phyloP scores from a whole-genome alignment of 768 basidiomycete species.

The Rickenella mellea region DNA sequence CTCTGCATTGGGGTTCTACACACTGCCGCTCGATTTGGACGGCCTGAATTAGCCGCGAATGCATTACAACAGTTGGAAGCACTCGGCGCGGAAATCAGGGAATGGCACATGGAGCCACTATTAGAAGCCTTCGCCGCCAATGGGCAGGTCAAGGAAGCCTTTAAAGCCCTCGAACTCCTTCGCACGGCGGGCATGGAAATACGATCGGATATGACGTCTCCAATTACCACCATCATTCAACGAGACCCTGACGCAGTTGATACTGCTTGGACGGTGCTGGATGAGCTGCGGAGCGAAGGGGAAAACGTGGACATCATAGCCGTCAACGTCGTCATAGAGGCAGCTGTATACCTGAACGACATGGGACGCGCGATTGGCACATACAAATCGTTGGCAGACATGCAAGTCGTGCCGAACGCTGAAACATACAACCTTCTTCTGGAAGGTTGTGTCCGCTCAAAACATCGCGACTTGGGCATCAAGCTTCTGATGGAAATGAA shows the following conservation, averaged over 20 bases:
- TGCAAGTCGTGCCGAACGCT: slow-evolving; percentile 45
- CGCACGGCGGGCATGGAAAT: slow-evolving; percentile 42
- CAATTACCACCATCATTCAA: slow-evolving; percentile 42
- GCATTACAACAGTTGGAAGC: slow-evolving; percentile 48
- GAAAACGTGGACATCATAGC: slow-evolving; percentile 44
- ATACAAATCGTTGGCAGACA: slow-evolving; percentile 54
- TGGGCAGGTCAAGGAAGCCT: slow-evolving; percentile 50
- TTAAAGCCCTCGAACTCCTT: slow-evolving; percentile 52
- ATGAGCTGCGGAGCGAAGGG: slow-evolving; percentile 46
- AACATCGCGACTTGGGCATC: slow-evolving; percentile 61
- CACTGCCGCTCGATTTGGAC: slow-evolving; percentile 65
- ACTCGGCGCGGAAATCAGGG: slow-evolving; percentile 40
- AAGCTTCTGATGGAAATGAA: slow-evolving; percentile 60
- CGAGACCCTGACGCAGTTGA: slow-evolving; percentile 47
- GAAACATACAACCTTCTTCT: slow-evolving; percentile 66
- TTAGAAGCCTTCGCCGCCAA: slow-evolving; percentile 63
- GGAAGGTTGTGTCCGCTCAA: slow-evolving; percentile 47
- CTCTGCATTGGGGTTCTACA: slow-evolving; percentile 59
- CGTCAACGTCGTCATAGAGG: slow-evolving; percentile 61
- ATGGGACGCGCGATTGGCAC: slow-evolving; percentile 69
- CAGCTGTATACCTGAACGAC: slow-evolving; percentile 51
- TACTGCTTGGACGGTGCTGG: slow-evolving; percentile 51
- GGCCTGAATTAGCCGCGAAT: slow-evolving; percentile 57
- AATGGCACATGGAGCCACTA: slow-evolving; percentile 71
- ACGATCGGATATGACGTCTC: slow-evolving; percentile 37